Conservation (phyloP, 1,284 basidiomycete genomes). For the Ustilago nuda region DNA sequence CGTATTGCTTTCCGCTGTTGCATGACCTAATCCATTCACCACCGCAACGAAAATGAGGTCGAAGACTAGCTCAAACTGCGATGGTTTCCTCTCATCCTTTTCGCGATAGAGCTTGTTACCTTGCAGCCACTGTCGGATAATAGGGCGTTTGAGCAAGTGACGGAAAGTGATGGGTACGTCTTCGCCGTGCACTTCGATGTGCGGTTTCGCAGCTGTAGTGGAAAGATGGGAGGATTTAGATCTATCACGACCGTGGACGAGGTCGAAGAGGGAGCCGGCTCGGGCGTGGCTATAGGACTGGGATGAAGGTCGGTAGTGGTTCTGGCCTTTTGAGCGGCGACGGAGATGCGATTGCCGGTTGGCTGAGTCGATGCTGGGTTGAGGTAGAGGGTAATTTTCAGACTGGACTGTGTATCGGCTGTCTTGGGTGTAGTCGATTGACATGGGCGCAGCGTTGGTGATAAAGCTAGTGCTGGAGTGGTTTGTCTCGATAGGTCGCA, state of each 20-base stretch:
- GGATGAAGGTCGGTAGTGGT: constrained; percentile 1
- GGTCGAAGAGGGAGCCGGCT: constrained; percentile 33
- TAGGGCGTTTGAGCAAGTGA: constrained; percentile 65
- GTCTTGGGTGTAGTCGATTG: constrained; percentile 16
- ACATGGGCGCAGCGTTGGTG: constrained; percentile 27
- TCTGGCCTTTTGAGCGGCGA: constrained; percentile 19
- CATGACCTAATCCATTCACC: constrained; percentile 58
- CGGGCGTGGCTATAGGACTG: constrained; percentile 12
- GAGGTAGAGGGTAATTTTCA: constrained; percentile 9
- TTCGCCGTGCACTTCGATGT: constrained; percentile 51
- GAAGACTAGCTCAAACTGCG: constrained; percentile 68
- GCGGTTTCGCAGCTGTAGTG: constrained; percentile 10
- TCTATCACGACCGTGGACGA: constrained; percentile 29
- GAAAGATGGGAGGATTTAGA: constrained; percentile 6
- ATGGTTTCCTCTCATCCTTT: constrained; percentile 60
- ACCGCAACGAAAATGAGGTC: constrained; percentile 65
- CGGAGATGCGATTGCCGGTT: constrained; percentile 16
- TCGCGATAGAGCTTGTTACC: constrained; percentile 66
- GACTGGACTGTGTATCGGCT: constrained; percentile 15
- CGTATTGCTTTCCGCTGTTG: constrained; percentile 60
- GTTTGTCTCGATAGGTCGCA: constrained; percentile 10
- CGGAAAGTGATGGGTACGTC: constrained; percentile 58
- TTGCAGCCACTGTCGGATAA: constrained; percentile 68
- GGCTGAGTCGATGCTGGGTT: neutral
- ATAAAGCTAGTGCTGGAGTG: constrained; percentile 17